Conservation (phyloP, 1,284 basidiomycete species). For the Ganoderma leucocontextum region DNA sequence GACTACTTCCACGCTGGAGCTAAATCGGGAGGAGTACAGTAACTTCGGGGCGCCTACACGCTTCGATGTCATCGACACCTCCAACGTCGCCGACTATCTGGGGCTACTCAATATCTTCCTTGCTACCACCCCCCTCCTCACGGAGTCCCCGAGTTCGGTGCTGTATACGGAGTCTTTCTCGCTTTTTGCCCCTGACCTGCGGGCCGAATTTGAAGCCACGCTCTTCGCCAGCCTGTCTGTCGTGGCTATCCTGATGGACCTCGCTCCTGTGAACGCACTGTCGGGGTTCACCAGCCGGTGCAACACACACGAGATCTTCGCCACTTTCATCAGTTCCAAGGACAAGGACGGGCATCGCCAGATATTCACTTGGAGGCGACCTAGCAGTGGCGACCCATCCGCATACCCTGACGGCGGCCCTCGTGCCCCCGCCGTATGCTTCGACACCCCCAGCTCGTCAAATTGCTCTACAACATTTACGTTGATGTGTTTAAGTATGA, state of each 20-base stretch:
- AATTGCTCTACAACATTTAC: slow-evolving; percentile 56
- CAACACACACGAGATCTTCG: slow-evolving; percentile 51
- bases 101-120: slow-evolving; percentile 60
- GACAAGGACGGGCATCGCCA: slow-evolving; percentile 49
- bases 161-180: slow-evolving; percentile 55
- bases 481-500: slow-evolving; percentile 55
- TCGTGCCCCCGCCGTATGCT: slow-evolving; percentile 22
- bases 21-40: slow-evolving; percentile 43
- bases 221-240: slow-evolving; percentile 49
- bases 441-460: slow-evolving; percentile 45
- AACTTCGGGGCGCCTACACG: slow-evolving; percentile 43
- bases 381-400: slow-evolving; percentile 39
- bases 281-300: slow-evolving; percentile 52
- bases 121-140: slow-evolving; percentile 47
- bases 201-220: slow-evolving; percentile 43
- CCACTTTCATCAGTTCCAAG: not conserved
- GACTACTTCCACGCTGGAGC: not conserved
- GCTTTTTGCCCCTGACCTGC: slow-evolving; percentile 36
- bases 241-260: slow-evolving; percentile 51
- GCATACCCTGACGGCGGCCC: not conserved
- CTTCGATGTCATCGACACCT: slow-evolving; percentile 65
- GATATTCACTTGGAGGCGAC: slow-evolving; percentile 52
- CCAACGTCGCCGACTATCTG: slow-evolving; percentile 57
- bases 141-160: slow-evolving; percentile 38
- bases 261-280: slow-evolving; percentile 50